These are phyloP conservation scores for Emiliania huxleyi DNA, from an alignment of 78 protist genomes.

Conservation along the genomic window DNA sequence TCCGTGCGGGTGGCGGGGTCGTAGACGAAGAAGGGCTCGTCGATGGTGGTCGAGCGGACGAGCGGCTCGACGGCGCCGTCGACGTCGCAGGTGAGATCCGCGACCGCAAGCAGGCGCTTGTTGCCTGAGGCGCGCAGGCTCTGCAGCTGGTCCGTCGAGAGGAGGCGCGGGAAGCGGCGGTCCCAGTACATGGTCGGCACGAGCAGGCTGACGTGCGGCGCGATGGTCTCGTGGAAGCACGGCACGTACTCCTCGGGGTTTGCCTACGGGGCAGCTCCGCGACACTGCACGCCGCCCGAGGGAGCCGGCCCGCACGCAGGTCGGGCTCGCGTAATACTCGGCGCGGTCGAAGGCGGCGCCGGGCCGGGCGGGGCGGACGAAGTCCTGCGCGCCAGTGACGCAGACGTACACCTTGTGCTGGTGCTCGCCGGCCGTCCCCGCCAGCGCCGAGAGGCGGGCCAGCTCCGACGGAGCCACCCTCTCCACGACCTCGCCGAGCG, in stretches of 20 bases:
- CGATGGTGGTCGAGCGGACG: conserved; percentile 76
- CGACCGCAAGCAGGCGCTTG: conserved; percentile 63
- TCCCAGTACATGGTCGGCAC: conserved; percentile 93
- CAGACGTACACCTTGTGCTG: not conserved
- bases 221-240: conserved; percentile 56
- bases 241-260: conserved; percentile 74
- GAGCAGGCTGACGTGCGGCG: conserved; percentile 49
- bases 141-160: conserved; percentile 70
- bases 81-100: conserved; percentile 87
- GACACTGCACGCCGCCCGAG: too few relatives aligned
- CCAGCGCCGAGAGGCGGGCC: not conserved
- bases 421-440: not conserved
- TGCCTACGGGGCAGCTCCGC: too few relatives aligned
- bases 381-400: not conserved
- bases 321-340: conserved; percentile 75
- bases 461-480: not conserved
- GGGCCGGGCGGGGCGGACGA: too few relatives aligned
- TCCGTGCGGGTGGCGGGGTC: conserved; percentile 47
- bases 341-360: conserved; percentile 59
- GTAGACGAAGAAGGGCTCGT: conserved; percentile 79
- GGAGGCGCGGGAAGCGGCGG: conserved; percentile 69
- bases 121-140: conserved; percentile 25
- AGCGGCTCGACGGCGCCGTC: conserved; percentile 70
- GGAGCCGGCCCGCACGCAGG: too few relatives aligned
- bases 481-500: not conserved